Evolutionary conservation across 2,329 filamentous ascomycete genomes (phyloP), one percentile per base, ranked within the genome.

Genomic region (Ophiognomonia clavigignenti-juglandacearum): DNA sequence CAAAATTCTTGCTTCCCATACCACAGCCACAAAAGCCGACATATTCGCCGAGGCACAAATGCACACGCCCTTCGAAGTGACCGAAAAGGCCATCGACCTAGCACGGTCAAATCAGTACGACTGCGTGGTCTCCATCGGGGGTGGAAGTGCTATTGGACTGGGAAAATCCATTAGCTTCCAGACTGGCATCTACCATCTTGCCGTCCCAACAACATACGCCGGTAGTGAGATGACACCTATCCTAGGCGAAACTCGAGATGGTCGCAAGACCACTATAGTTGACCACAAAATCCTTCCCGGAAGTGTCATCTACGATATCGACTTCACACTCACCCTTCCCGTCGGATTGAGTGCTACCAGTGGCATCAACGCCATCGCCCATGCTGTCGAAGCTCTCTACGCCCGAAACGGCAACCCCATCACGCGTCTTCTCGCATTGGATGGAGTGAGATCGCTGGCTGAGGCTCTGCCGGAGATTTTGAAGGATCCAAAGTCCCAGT

Each of bases 141-240:
- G 80, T 39, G 80, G 80, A 35, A 80, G 75, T 55, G 82, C 78
- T 0, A 78, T 78, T 43, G 80, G 81, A 1, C 63, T 85, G n/a
- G 77, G 78, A 4, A 81, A 82, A 54, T 77, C 77, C 2, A 71
- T 81, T 50, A 73, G 70, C 51, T 67, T 78, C 48, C 71, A 74
- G 14, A 78, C 74, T 2, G 74, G 74, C 0, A 56, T 80, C 27
- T 70, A 69, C 19, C 76, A 80, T 57, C 69, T 80, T 46, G 74
- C 71, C 50, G 74, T 82, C 41, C 77, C 78, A 14, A 82, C 78
- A 3, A 80, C 78, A 1, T 82, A 82, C 57, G 73, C 78, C 5
- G 77, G 77, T 3, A 78, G 74, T 51, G 82, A 85, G 57, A 80
- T 85, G 72, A 84, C 81, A 3, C 77, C 80, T 0, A 82, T 83